Evolutionary conservation across 768 basidiomycete species (phyloP), one percentile per base, ranked within the genome.

Genomic region (Pulveroboletus ravenelii): DNA sequence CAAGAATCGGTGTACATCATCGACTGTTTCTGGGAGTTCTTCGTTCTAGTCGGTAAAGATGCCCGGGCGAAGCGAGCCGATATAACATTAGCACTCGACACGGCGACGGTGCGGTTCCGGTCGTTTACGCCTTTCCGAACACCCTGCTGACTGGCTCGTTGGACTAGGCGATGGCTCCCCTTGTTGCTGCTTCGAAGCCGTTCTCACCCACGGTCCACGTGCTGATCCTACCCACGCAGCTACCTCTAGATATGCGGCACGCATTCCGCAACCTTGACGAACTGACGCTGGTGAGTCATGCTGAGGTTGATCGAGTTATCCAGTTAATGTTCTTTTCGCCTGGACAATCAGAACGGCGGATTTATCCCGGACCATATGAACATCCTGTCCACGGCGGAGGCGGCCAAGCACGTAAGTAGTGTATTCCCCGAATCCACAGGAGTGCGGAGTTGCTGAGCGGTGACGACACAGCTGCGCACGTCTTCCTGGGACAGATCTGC

Each of bases 21-120:
- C 34, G 84, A 92, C 61, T 90, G 86, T 60, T 70, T 82, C 17
- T 89, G 88, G 81, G 90, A 93, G 67, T 70, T 86, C 40, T 92
- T 88, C 58, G 78, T 92, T 15, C 50, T 92, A 27, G 81, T 93
- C 13, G 85, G 86, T 12, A 71, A 69, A 42, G 72, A 78, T 18
- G 87, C 85, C n/a, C 77, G 87, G 45, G 76, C 76, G 29, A 71
- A 78, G 31, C 76, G 82, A 47, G 63, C 65, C 42, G 77, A 82
- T 42, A 89, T 92, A 47, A 74, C 71, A 40, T 68, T 87, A 23
- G 89, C 81, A 3, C 61, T 91, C 8, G 63, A 74, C 42, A 61
- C 78, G 32, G 82, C 82, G 3, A 73, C 68, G 68, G 89, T 89
- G 42, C 41, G 71, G 17, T 38, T 31, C 25, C 25, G 17, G 27